Base-by-base conservation (phyloP, 345 rosid species). In the Anacardium occidentale region DNA sequence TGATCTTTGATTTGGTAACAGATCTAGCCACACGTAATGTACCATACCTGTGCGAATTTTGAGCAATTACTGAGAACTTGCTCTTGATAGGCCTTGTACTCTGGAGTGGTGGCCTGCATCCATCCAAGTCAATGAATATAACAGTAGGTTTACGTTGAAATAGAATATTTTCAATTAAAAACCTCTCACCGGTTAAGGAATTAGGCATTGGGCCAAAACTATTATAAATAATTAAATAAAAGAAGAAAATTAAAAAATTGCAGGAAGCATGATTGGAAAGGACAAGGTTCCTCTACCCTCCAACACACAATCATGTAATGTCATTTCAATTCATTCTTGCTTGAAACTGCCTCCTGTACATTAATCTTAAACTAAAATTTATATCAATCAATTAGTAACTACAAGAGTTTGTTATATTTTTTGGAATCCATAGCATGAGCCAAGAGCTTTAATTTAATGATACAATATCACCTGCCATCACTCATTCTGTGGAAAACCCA, bases 61-160 rank as follows among this genome's bases (percentile, higher is more conserved):
- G 90, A 69, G 72, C 88, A 84, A 78, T 95, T 95, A 73, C 90
- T 91, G 68, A 95, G 88, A 77, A 89, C 97, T 85, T 95, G 99
- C 81, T 91, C 99, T 82, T 95, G 99, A 78, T 95, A 95, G 68
- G 98, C 97, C 81, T 76, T 95, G 85, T 95, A 95, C 83, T 95
- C 99, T 57, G 88, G 84, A 77, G 97, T 91, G 63, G 96, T 91
- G 62, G 96, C 94, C 96, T 93, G 79, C 84, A n/a, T 68, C 48
- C 20, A 74, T 57, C 64, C 58, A 66, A 52, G 4, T 47, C 8
- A 32, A 40, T 47, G 55, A 42, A 51, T 48, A 45, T 12, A 75
- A 42, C 18, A 13, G 17, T 54, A 50, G 9, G 21, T 73, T 25
- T 24, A 72, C 13, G 10, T 12, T 40, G 1, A 62, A 7, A 11